These are phyloP conservation scores for Edaphochlamys debaryana DNA, from an alignment of 139 green algal species.

Conservation along the genomic window DNA sequence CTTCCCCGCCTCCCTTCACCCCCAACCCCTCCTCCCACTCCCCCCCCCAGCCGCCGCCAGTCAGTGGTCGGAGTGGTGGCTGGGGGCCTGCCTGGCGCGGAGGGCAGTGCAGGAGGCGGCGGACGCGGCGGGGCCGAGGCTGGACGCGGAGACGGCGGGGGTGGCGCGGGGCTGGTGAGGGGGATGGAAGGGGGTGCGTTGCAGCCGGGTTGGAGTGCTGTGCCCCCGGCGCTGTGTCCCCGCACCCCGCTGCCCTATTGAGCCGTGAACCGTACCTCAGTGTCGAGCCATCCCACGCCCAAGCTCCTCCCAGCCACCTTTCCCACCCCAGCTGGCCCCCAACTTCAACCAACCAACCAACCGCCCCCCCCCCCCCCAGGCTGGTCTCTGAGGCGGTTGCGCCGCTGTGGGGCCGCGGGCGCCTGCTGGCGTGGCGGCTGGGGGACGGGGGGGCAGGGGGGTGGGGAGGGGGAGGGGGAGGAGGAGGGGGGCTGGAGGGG, in stretches of 20 bases:
- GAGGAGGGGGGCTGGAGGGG: too few species aligned
- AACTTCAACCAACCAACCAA: too few species aligned
- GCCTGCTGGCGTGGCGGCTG: not conserved
- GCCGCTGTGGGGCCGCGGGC: not conserved
- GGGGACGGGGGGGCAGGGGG: too few species aligned
- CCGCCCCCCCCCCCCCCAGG: not conserved
- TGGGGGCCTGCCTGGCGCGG: not conserved
- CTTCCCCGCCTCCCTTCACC: not conserved
- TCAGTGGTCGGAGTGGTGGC: conserved; percentile 18
- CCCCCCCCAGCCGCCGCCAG: not conserved
- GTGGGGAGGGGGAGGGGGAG: too few species aligned
- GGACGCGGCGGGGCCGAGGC: not conserved
- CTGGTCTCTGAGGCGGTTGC: not conserved
- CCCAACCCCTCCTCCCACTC: not conserved
- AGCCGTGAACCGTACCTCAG: too few species aligned
- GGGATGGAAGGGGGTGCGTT: not conserved
- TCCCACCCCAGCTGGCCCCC: too few species aligned
- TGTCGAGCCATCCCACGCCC: too few species aligned
- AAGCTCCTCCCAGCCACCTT: too few species aligned
- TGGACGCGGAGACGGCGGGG: not conserved
- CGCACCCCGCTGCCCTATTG: not conserved
- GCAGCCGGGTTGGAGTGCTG: not conserved
- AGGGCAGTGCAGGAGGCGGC: not conserved
- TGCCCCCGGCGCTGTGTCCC: not conserved
- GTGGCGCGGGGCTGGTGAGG: not conserved